These are phyloP conservation scores for Neoboletus brunneissimus DNA, from an alignment of 768 basidiomycete species.

Conservation along the genomic window DNA sequence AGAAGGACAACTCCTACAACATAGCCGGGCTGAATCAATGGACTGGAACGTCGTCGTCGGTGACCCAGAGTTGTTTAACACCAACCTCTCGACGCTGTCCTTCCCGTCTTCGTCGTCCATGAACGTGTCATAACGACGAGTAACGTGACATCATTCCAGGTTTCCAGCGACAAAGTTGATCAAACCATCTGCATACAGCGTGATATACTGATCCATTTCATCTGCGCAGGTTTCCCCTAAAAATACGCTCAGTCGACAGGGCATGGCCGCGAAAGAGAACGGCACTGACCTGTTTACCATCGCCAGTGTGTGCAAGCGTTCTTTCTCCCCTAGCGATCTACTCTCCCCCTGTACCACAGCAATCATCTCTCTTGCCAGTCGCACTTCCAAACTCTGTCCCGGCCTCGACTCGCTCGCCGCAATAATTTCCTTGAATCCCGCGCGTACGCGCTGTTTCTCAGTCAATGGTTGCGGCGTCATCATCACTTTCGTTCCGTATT, in stretches of 20 bases:
- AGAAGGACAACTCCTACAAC: too few relatives aligned
- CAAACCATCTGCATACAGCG: too few relatives aligned
- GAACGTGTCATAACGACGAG: too few relatives aligned
- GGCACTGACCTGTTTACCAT: slow-evolving; percentile 71
- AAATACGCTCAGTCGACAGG: slow-evolving; percentile 4
- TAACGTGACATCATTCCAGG: too few relatives aligned
- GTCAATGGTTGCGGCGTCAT: slow-evolving; percentile 62
- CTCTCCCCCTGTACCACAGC: slow-evolving; percentile 63
- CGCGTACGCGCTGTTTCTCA: slow-evolving; percentile 75
- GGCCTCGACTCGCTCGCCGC: slow-evolving; percentile 54
- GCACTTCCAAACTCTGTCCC: slow-evolving; percentile 59
- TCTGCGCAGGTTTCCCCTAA: slow-evolving; percentile 26
- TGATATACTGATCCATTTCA: too few relatives aligned
- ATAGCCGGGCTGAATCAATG: too few relatives aligned
- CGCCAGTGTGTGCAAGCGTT: slow-evolving; percentile 61
- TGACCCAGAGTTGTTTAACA: too few relatives aligned
- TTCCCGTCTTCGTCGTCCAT: too few relatives aligned
- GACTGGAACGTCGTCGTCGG: too few relatives aligned
- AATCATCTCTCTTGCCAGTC: slow-evolving; percentile 79
- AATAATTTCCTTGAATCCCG: slow-evolving; percentile 71
- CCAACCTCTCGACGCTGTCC: too few relatives aligned
- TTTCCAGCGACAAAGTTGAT: too few relatives aligned
- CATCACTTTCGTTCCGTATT: too few relatives aligned
- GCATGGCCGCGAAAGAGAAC: background rate
- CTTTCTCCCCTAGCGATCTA: slow-evolving; percentile 58